Percentiles rank a stretch among this genome's conserved stretches.
Conservation (phyloP, 2,329 filamentous ascomycete genomes). For the Grosmannia huntii region DNA sequence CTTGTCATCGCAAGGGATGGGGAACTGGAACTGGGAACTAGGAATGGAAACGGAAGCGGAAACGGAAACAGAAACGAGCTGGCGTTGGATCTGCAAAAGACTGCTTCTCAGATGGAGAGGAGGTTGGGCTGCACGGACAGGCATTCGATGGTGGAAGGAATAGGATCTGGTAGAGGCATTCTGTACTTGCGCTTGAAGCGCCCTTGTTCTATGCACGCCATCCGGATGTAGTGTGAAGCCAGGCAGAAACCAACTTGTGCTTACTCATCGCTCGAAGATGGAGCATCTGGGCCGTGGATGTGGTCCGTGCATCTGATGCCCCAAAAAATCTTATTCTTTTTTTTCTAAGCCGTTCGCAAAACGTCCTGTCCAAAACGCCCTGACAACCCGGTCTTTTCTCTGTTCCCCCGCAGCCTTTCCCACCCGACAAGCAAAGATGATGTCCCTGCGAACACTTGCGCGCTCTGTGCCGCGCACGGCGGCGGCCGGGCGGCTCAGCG, state of each 20-base stretch:
- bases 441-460: slow-evolving; percentile 53
- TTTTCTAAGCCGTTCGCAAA: not conserved
- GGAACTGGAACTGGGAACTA: not conserved
- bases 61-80: no score
- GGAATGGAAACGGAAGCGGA: not conserved
- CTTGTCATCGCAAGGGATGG: no score
- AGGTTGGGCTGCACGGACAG: not conserved
- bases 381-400: not conserved
- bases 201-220: not conserved
- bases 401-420: no score
- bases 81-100: not conserved
- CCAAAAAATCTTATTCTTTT: slow-evolving; percentile 1
- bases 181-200: no score
- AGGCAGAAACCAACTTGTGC: not conserved
- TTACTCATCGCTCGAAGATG: not conserved
- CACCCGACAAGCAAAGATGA: slow-evolving; percentile 36
- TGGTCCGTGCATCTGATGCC: not conserved
- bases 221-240: not conserved
- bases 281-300: not conserved
- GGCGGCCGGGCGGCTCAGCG: slow-evolving; percentile 43
- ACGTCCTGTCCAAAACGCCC: not conserved
- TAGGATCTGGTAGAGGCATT: no score
- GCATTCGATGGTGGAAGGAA: no score
- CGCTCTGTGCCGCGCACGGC: slow-evolving; percentile 55
- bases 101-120: not conserved